Evolutionary conservation across 2,329 filamentous ascomycete genomes (phyloP), one percentile per base, ranked within the genome.

Genomic region (Chaetomiaceae sp.): DNA sequence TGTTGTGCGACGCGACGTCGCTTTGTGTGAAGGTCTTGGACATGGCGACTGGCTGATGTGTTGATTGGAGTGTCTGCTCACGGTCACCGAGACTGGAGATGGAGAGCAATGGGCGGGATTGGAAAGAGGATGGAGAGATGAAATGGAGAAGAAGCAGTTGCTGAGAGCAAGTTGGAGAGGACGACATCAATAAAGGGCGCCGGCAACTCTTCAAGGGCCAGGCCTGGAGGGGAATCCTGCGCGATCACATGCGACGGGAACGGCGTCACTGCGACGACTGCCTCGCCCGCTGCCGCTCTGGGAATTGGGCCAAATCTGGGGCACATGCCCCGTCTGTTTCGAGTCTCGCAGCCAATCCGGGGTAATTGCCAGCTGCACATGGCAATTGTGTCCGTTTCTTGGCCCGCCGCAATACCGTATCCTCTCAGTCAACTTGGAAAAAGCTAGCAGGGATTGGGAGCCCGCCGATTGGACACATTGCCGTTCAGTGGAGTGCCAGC

Each of bases 1-100:
- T 96, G 79, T 90, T 96, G 73, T 97, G 91, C 73, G 88, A 84
- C 68, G 91, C 85, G 59, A 99, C 92, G 69, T 96, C 91, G 75
- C 81, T 81, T 61, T 84, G 79, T 51, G 85, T 87, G 71, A 96
- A 96, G 27, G 82, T 87, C 75, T 94, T 88, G 47, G 91, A 88
- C 94, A 99, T 99, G 65, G 54, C 80, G 27, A 31, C 14, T 12
- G 60, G 53, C 22, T 38, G 42, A 34, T 51, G 48, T 53, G 47
- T 44, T 43, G 37, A 46, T 37, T 38, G 20, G 12, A 19, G 42
- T 31, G 27, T 31, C 4, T 31, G 14, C 27, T 31, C 27, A 33
- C 15, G 23, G 22, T 34, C 17, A 19, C 39, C 20, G 33, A 42
- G 29, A 29, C 37, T 29, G 31, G 11, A 40, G 34, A 47, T 36